Evolutionary conservation across 1,284 basidiomycete genomes (phyloP), one percentile per base, ranked within the genome.

Genomic region (Heterobasidion annosum): DNA sequence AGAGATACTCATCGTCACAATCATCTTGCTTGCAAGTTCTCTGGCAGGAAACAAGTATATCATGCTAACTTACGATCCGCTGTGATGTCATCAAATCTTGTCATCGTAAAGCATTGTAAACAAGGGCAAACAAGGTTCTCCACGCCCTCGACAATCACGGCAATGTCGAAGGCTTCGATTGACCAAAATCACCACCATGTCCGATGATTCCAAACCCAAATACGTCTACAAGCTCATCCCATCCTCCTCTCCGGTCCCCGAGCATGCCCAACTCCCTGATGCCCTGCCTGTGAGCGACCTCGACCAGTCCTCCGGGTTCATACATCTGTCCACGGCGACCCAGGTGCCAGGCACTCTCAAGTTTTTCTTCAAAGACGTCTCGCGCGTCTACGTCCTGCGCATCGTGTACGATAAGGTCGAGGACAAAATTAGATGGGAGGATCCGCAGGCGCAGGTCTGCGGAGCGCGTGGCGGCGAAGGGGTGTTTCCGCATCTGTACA

Each of bases 301-400:
- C 46, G 76, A 78, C 59, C 48, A 59, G 32, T 50, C 61, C 15
- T 70, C 70, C 9, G 79, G 80, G 16, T 83, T 82, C 68, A 75
- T 86, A 50, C 83, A 86, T 65, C 70, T 85, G 35, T 85, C 82
- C 6, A 79, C 78, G 12, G 73, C 79, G 1, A 46, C 61, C n/a
- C 83, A 85, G 64, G 66, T 83, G 9, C 73, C 75, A 0, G 69
- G 69, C 45, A 83, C 82, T 8, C 65, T 83, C 18, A 69, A 74
- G 44, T 68, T 68, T 43, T 86, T 82, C 70, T 87, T 85, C 66
- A 62, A 61, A 8, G 58, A 61, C 19, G 16, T 13, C 12, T 43
- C 40, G 13, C 25, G 25, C 25, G 72, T 85, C 49, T 74, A 74
- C 57, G 62, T 85, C 12, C 65, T 83, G 42, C 73, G 74, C n/a